Percentiles rank a stretch among this genome's conserved stretches.
Conservation (phyloP, 495 filamentous ascomycete species). For the Talaromyces proteolyticus region DNA sequence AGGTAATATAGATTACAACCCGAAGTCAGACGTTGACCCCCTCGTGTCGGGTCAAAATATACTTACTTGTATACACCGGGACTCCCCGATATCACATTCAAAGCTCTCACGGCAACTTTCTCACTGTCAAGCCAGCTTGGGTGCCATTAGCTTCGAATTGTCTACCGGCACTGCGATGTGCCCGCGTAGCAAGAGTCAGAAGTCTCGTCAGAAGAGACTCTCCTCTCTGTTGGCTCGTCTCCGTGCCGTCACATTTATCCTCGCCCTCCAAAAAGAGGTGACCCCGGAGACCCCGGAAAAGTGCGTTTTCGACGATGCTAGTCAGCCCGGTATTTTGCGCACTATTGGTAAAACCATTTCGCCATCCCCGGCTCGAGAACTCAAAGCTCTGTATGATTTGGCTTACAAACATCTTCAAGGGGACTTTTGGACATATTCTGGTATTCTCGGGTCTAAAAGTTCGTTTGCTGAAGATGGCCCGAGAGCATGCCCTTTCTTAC, state of each 20-base stretch:
- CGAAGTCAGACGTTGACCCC: neutral
- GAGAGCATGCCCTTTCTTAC: neutral
- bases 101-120: neutral
- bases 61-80: neutral
- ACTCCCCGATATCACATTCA: neutral
- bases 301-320: neutral
- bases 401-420: neutral
- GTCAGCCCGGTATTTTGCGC: neutral
- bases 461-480: neutral
- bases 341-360: neutral
- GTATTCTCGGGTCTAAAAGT: neutral
- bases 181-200: neutral
- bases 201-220: neutral
- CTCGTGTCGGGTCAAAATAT: neutral
- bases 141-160: neutral
- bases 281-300: neutral
- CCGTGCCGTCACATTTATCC: neutral
- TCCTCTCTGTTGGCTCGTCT: conserved; percentile 1
- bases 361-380: neutral
- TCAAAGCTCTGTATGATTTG: neutral
- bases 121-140: neutral
- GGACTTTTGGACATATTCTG: neutral
- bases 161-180: neutral
- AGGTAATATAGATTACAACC: neutral
- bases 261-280: conserved; percentile 1